Evolutionary conservation across 2,329 filamentous ascomycete genomes (phyloP), one percentile per base, ranked within the genome.

Genomic region (Diplocarpon mali): DNA sequence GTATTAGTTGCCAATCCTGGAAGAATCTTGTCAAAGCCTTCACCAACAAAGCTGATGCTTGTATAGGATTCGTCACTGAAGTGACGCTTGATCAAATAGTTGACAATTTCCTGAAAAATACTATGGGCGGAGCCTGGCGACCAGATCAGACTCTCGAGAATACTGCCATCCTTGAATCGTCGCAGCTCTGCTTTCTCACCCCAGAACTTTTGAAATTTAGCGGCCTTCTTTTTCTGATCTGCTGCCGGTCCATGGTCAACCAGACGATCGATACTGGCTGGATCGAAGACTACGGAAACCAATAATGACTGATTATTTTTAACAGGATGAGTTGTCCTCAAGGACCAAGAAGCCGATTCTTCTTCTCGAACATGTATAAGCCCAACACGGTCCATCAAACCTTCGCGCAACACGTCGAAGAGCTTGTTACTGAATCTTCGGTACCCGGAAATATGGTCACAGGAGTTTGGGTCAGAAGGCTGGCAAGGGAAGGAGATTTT

Each of bases 81-180:
- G 64, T 94, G 88, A 5, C 76, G 72, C 29, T 72, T 68, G 11
- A 94, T 66, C 14, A 85, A 70, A 59, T 89, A 85, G 3, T 72
- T 69, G 38, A 88, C 67, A 47, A 96, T 92, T 53, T 95, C 87
- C 57, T 87, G 76, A 42, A 87, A 76, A 15, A 95, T 77, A 6
- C 80, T 76, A 28, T 67, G 63, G 2, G 72, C 68, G 1, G 78
- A 68, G 1, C 74, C 69, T 44, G 75, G 72, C 52, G 80, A 75
- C 92, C 92, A 98, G 15, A 94, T 81, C 27, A 96, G 69, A 58
- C 85, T 95, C 64, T 98, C 93, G 8, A 88, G 72, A 53, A 98
- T 95, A 56, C 83, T 90, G 16, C 92, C 92, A 58, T 96, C 88
- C 57, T 89, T 93, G 70, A 98, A 98, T 15, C 92, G 84, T 52